Percentiles rank a stretch among this genome's conserved stretches.
phyloP scores from a whole-genome alignment of 768 basidiomycete species.

The Paxillus involutus region DNA sequence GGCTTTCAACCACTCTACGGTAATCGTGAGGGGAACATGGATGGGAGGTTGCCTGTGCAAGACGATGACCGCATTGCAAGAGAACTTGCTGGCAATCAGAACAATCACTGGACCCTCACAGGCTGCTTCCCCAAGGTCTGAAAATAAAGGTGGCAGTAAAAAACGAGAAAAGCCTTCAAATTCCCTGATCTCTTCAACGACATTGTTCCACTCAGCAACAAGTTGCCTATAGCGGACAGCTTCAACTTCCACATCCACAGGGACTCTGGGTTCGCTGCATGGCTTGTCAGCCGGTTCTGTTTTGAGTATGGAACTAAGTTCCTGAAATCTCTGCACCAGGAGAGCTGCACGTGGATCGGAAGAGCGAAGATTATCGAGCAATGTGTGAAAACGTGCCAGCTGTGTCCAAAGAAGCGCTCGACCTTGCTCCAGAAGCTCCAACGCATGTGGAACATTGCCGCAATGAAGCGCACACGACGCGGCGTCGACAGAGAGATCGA shows the following conservation, averaged over 20 bases:
- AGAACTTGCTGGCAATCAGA: neutral
- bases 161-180: constrained; percentile 13
- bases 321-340: neutral
- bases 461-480: constrained; percentile 9
- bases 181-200: constrained; percentile 7
- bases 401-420: constrained; percentile 14
- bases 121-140: constrained; percentile 3
- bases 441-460: constrained; percentile 10
- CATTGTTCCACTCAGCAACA: constrained; percentile 7
- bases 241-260: neutral
- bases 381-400: constrained; percentile 9
- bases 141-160: constrained; percentile 9
- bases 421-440: constrained; percentile 31
- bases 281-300: neutral
- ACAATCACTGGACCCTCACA: constrained; percentile 1
- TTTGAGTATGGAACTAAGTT: neutral
- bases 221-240: neutral
- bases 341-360: neutral
- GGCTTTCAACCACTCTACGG: neutral
- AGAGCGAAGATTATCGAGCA: constrained; percentile 2
- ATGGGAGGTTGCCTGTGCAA: neutral
- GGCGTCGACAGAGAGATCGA: constrained; percentile 1
- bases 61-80: constrained; percentile 8
- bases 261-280: neutral
- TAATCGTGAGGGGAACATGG: neutral